Base-by-base conservation (phyloP, 2,329 filamentous ascomycete genomes). In the Endothia cerciana region DNA sequence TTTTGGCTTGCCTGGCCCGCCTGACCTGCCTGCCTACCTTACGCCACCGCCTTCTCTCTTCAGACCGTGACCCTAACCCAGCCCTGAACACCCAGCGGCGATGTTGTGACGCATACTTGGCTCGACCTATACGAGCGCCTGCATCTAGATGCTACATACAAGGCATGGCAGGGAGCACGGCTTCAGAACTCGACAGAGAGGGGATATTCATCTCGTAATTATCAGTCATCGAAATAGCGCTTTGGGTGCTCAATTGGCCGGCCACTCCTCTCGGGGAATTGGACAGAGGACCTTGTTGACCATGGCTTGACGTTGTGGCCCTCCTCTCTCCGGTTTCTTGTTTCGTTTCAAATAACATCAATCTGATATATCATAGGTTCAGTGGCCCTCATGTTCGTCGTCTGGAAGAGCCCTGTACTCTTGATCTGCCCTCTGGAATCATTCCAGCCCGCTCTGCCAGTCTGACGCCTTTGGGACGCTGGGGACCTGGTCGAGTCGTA, bases 191-290 rank as follows among this genome's bases (percentile, higher is more conserved):
- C 36, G 33, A 57, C 33, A 38, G 33, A 40, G 17, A 28, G 33
- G 40, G 30, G 17, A 55, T 55, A 36, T 55, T 33, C 38, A 59
- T 49, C 58, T 60, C 58, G 58, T 60, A 49, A 60, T 30, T 10
- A 60, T 49, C 58, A 47, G 58, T 60, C 58, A 60, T 60, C 40
- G 30, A 49, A 49, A 60, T 19, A n/a, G 25, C 4, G 36, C 43
- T 15, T 8, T 30, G 17, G 3, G 36, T 47, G 41, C 38, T 33
- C 58, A 33, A 60, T 60, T 49, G 58, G 58, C 19, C 33, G n/a
- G 8, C 57, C 41, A 11, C 22, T 51, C 47, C 28, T 28, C 28
- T 51, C 3, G 43, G 43, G 45, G 45, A 49, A 13, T n/a, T 28
- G 45, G 45, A n/a, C n/a, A 22, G 4, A 47, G 1, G 22, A 22